Conservation (phyloP, 1,284 basidiomycete genomes). For the Sanghuangporus baumii region DNA sequence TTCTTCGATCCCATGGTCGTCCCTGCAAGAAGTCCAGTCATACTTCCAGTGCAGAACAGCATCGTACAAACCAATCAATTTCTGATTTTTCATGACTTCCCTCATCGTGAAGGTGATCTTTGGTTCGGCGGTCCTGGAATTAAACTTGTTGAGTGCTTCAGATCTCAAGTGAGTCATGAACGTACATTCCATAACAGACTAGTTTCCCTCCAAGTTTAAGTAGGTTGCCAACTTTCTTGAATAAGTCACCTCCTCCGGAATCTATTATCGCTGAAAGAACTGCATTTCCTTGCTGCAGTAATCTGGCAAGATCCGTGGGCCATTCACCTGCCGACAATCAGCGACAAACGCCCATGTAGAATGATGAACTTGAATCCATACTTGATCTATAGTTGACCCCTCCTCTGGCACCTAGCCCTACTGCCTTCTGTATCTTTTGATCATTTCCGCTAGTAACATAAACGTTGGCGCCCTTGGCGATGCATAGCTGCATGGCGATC, state of each 20-base stretch:
- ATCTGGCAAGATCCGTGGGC: conserved; percentile 48
- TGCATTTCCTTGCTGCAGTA: conserved; percentile 40
- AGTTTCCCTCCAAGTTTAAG: conserved; percentile 69
- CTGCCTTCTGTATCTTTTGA: conserved; percentile 66
- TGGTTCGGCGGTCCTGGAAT: conserved; percentile 58
- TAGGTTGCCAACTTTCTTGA: conserved; percentile 48
- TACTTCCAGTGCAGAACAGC: background rate
- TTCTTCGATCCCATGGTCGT: conserved; percentile 82
- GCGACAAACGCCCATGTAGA: background rate
- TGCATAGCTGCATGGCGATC: conserved; percentile 67
- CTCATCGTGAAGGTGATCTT: conserved; percentile 72
- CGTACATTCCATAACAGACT: conserved; percentile 76
- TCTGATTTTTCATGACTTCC: conserved; percentile 73
- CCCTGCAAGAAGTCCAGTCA: conserved; percentile 33
- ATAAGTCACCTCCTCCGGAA: conserved; percentile 75
- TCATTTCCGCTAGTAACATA: conserved; percentile 76
- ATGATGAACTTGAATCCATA: conserved; percentile 29
- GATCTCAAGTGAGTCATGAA: conserved; percentile 19
- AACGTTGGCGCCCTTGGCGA: conserved; percentile 74
- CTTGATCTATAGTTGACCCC: conserved; percentile 73
- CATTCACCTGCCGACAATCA: conserved; percentile 47
- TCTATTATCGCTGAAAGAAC: conserved; percentile 74
- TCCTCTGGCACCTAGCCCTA: conserved; percentile 68
- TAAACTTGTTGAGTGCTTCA: conserved; percentile 15
- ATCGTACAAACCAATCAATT: conserved; percentile 55